Conservation (phyloP, 2,329 filamentous ascomycete genomes). For the Fusarium temperatum region DNA sequence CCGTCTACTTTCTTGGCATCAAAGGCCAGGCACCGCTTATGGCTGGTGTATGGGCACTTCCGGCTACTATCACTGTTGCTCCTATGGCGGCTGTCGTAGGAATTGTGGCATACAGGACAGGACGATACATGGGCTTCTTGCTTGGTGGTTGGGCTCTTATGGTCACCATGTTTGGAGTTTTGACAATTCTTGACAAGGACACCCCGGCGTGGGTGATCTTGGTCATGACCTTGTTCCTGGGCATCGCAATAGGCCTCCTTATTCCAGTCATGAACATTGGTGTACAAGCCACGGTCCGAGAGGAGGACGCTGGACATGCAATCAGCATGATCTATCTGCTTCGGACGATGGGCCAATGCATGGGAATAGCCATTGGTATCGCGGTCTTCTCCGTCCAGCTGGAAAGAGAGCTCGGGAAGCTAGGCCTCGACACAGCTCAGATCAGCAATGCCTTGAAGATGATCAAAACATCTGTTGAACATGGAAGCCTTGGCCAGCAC, state of each 20-base stretch:
- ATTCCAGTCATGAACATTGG: conserved; percentile 71
- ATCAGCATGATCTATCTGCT: conserved; percentile 41
- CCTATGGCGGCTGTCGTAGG: conserved; percentile 67
- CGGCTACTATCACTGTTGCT: conserved; percentile 70
- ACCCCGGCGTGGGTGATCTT: conserved; percentile 66
- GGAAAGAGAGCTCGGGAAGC: conserved; percentile 12
- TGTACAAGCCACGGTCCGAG: conserved; percentile 62
- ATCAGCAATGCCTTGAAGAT: conserved; percentile 32
- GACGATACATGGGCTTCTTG: conserved; percentile 68
- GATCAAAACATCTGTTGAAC: conserved; percentile 33
- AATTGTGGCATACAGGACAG: conserved; percentile 62
- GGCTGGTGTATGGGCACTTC: conserved; percentile 61
- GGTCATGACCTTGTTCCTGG: conserved; percentile 67
- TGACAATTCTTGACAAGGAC: conserved; percentile 57
- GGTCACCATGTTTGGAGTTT: conserved; percentile 65
- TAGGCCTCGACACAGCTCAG: conserved; percentile 11
- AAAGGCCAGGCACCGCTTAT: conserved; percentile 33
- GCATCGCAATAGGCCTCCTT: conserved; percentile 70
- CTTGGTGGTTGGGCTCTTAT: conserved; percentile 70
- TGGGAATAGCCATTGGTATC: conserved; percentile 42
- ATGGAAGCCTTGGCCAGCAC: conserved; percentile 8
- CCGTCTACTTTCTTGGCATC: conserved; percentile 40
- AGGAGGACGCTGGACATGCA: conserved; percentile 36
- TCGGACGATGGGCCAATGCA: conserved; percentile 40
- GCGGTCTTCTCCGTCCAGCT: conserved; percentile 40